Conservation (phyloP, 805 yeast genomes). For the Candida vartiovaarae region DNA sequence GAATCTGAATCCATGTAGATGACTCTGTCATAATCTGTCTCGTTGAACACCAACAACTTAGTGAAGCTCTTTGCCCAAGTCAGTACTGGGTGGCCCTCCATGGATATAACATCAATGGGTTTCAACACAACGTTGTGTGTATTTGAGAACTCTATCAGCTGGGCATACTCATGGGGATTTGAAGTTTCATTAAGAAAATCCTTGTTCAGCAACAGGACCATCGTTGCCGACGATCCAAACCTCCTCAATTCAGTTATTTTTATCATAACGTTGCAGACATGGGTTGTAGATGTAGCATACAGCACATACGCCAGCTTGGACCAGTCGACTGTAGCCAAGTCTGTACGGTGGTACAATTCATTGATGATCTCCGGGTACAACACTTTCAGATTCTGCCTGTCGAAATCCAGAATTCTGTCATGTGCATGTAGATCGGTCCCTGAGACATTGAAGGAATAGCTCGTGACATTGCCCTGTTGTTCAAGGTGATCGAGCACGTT, state of each 20-base stretch:
- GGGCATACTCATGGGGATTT: slow-evolving; percentile 6
- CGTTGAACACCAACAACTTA: slow-evolving; percentile 46
- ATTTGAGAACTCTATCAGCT: slow-evolving; percentile 4
- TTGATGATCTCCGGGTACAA: slow-evolving; percentile 21
- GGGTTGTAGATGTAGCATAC: slow-evolving; percentile 47
- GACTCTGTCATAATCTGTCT: slow-evolving; percentile 42
- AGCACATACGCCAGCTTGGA: slow-evolving; percentile 47
- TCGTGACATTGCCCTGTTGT: too few species aligned
- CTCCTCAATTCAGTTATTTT: slow-evolving; percentile 35
- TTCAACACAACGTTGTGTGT: slow-evolving; percentile 12
- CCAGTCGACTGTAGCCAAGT: slow-evolving; percentile 31
- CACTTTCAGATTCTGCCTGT: slow-evolving; percentile 17
- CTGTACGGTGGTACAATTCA: slow-evolving; percentile 11
- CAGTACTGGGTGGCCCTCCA: slow-evolving; percentile 11
- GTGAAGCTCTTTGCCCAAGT: slow-evolving; percentile 48
- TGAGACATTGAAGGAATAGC: too few species aligned
- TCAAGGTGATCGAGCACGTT: too few species aligned
- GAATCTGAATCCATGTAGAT: slow-evolving; percentile 57
- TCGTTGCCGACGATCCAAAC: slow-evolving; percentile 36
- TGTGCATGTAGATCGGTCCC: too few species aligned
- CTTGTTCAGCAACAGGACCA: slow-evolving; percentile 37
- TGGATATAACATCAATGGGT: slow-evolving; percentile 13
- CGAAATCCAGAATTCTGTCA: slow-evolving; percentile 12
- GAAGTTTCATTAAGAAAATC: slow-evolving; percentile 21
- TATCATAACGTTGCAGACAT: slow-evolving; percentile 46